Percentiles rank a stretch among this genome's conserved stretches.
Evolutionary conservation across 2,329 filamentous ascomycete genomes (phyloP).

Genomic region (Daldinia eschscholtzii): DNA sequence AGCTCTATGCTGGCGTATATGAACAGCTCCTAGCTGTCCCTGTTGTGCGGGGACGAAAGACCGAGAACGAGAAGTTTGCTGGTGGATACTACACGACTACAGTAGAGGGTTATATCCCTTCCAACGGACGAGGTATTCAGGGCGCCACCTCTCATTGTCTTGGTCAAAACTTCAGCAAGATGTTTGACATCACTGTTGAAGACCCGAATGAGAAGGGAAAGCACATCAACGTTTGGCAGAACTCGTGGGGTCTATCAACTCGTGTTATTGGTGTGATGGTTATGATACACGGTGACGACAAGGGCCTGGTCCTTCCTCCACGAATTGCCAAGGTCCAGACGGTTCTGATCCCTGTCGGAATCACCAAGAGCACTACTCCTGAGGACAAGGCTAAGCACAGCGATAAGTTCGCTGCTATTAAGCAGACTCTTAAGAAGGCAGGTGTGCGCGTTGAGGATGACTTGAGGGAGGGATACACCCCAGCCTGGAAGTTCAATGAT

Average conservation of each 20-base stretch:
- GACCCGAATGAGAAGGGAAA: constrained; percentile 86
- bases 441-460: constrained; percentile 86
- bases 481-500: constrained; percentile 98
- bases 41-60: constrained; percentile 92
- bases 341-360: constrained; percentile 90
- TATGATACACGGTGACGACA: constrained; percentile 97
- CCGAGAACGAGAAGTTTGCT: constrained; percentile 97
- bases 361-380: constrained; percentile 86
- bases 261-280: constrained; percentile 99
- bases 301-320: constrained; percentile 92
- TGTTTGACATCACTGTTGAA: constrained; percentile 98
- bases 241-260: constrained; percentile 98
- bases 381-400: constrained; percentile 84
- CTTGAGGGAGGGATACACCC: constrained; percentile 89
- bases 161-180: constrained; percentile 98
- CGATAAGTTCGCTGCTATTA: constrained; percentile 79
- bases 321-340: constrained; percentile 88
- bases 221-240: constrained; percentile 94
- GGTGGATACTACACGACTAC: constrained; percentile 97
- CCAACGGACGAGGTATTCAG: constrained; percentile 96
- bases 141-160: constrained; percentile 93
- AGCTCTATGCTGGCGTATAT: constrained; percentile 92
- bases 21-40: constrained; percentile 94
- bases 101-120: constrained; percentile 95
- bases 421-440: constrained; percentile 75